Percentiles rank a stretch among this genome's conserved stretches.
Evolutionary conservation across 2,329 filamentous ascomycete genomes (phyloP).

Genomic region (Fusarium sp.): DNA sequence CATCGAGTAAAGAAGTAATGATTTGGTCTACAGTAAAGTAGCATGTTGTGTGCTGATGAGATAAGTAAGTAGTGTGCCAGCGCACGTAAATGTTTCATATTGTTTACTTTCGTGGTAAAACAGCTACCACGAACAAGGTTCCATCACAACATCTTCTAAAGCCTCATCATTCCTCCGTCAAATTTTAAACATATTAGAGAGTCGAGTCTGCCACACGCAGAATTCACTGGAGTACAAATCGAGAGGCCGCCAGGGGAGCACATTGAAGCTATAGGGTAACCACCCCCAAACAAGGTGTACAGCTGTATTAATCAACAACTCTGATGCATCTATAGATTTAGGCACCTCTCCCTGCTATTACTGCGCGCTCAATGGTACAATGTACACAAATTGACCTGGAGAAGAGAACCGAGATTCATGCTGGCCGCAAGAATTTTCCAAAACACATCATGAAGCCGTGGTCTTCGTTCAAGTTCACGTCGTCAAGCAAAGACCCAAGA

Average conservation of each 20-base stretch:
- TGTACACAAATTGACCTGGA: background rate
- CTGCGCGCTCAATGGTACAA: background rate
- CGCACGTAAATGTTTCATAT: no score
- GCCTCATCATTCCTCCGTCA: background rate
- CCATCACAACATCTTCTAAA: background rate
- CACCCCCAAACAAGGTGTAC: background rate
- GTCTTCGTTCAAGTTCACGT: background rate
- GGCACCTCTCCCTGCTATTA: background rate
- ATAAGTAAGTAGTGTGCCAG: no score
- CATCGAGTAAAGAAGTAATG: no score
- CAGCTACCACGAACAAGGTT: background rate
- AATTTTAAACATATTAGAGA: background rate
- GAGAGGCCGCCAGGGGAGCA: background rate
- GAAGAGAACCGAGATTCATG: background rate
- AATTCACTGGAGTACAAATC: no score
- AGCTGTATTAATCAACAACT: background rate
- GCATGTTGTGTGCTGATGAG: no score
- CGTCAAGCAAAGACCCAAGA: background rate
- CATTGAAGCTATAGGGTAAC: background rate
- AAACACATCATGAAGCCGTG: no score
- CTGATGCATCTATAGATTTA: background rate
- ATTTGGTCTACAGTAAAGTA: no score
- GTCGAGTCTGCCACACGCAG: no score
- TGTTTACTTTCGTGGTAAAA: no score
- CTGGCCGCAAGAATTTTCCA: background rate